Base-by-base conservation (phyloP, 2,329 filamentous ascomycete genomes). In the Sordariomycetes sp. region DNA sequence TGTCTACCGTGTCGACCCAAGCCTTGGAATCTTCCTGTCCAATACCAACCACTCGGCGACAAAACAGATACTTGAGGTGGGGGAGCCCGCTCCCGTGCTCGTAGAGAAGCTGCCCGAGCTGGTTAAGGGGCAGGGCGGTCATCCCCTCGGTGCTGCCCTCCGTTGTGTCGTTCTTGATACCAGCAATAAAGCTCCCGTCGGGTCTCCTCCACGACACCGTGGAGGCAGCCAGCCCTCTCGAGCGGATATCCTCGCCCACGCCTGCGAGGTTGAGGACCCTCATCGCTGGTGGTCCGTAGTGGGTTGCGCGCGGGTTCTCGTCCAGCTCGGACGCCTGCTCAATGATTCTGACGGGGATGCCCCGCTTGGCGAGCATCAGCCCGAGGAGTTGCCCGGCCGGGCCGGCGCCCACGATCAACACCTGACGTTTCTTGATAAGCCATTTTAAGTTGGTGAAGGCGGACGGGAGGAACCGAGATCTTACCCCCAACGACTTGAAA, bases 241-340 rank as follows among this genome's bases (percentile, higher is more conserved):
- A 63, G 1, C 70, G 70, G 34, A 77, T 67, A 63, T 71, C 64
- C 34, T 77, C 75, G 20, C 86, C 69, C 12, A 86, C 76, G 1
- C 83, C 83, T 0, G 83, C 83, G n/a, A 79, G 76, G 48, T 72
- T 66, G 54, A 87, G 74, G 59, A 83, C 81, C 46, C 78, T 78
- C 51, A 82, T 76, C 1, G 81, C 82, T 1, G 81, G 75, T 0
- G 79, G 74, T 3, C 79, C 80, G 65, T 85, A 86, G 67, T 85
- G 81, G 2, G 82, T 80, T 16, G 83, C 83, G 32, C 83, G 80
- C 0, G 83, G 83, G 59, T 81, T 80, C 59, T 78, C 72, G 69
- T 85, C 80, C 53, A 86, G 73, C 58, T 77, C 71, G 28, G 73
- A 66, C 1, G 77, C 74, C 2, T 77, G 77, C 63, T 87, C 83